Base-by-base conservation (phyloP, 1,139 yeast genomes). In the Nakaseomyces sp. region DNA sequence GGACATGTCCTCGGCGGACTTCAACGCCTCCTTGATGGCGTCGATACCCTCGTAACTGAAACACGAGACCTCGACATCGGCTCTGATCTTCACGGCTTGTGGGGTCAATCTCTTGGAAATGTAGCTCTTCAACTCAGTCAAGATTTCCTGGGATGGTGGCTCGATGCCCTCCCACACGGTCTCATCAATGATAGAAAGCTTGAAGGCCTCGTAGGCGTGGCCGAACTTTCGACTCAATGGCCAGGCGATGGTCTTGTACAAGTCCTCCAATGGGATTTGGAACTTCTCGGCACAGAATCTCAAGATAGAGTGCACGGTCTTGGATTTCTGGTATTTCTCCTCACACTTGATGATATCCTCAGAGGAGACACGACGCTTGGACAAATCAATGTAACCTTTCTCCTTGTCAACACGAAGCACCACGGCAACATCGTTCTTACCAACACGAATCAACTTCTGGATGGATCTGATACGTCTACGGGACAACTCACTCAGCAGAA, bases 371-470 rank as follows among this genome's bases (percentile, higher is more conserved):
- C 96, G 81, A 77, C 97, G 89, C 69, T 91, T 91, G 48, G 97
- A 89, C 64, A 91, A 75, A 70, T 91, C 99, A 65, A 91, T 91
- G 69, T 91, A 91, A 43, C 96, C 99, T 69, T 91, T 91, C 67
- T 93, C 98, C 68, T 88, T 89, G 70, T 91, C 99, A 50, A 91
- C 98, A 74, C 99, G 85, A 65, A 91, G 75, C n/a, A 93, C 98
- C 48, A 91, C 97, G 26, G 93, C 98, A 47, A 91, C 97, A 70
- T 91, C 99, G 64, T 93, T 91, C 67, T 94, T 87, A 55, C 99
- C 99, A 50, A 91, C 97, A 72, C 96, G 85, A 67, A 91, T 89
- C 66, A 88, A 79, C 66, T 91, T 93, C 69, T 91, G 99, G 63
- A 91, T 91, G 46, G 96, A 87, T 69, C 99, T 79, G 62, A 91